These are phyloP conservation scores for Gamsiella multidivaricata DNA, from an alignment of 192 early-diverging fungal genomes.

Conservation along the genomic window DNA sequence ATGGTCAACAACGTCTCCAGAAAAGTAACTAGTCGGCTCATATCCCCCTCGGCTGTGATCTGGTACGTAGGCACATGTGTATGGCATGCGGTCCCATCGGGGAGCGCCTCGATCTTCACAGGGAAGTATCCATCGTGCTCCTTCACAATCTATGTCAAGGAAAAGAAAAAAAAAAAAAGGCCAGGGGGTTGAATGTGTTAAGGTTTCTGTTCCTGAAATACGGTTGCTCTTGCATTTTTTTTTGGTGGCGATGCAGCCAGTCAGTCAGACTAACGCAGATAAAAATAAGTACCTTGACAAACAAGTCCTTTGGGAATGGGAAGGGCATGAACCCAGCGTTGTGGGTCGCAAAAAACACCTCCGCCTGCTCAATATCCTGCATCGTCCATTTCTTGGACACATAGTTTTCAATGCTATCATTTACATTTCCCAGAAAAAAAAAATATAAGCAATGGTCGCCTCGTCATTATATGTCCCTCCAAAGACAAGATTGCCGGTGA, in stretches of 20 bases:
- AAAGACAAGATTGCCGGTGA: no score
- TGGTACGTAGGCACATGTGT: slow-evolving; percentile 86
- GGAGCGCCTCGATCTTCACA: slow-evolving; percentile 79
- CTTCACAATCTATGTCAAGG: slow-evolving; percentile 66
- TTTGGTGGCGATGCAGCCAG: background rate
- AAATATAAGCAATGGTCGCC: no score
- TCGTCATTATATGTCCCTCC: no score
- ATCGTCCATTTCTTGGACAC: slow-evolving; percentile 73
- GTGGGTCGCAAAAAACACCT: slow-evolving; percentile 79
- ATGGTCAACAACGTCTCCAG: slow-evolving; percentile 86
- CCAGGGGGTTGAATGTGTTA: no score
- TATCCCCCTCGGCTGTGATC: slow-evolving; percentile 79
- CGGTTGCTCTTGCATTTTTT: background rate
- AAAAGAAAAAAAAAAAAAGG: background rate
- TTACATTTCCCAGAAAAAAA: slow-evolving; percentile 2
- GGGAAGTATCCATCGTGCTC: slow-evolving; percentile 90
- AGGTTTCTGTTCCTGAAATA: no score
- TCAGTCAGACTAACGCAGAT: no score
- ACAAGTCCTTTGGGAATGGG: slow-evolving; percentile 84
- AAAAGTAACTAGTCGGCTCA: slow-evolving; percentile 82
- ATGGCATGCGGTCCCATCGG: slow-evolving; percentile 85
- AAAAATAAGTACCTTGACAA: slow-evolving; percentile 79
- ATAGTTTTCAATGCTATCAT: slow-evolving; percentile 78
- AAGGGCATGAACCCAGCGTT: slow-evolving; percentile 73
- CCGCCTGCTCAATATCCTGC: slow-evolving; percentile 74